These are phyloP conservation scores for Penicillium mononematosum DNA, from an alignment of 495 filamentous ascomycete genomes.

Conservation along the genomic window DNA sequence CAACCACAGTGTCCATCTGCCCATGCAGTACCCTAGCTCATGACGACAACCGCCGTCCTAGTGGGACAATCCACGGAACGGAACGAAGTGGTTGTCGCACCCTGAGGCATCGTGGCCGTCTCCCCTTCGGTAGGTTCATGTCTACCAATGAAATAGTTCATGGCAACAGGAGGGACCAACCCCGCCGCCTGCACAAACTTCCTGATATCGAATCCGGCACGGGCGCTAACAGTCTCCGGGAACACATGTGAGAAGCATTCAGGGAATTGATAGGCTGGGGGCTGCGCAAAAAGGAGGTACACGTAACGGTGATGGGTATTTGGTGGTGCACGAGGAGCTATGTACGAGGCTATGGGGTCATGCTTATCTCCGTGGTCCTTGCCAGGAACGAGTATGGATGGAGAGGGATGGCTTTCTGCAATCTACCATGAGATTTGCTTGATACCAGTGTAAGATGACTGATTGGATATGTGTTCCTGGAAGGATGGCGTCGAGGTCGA, in stretches of 20 bases:
- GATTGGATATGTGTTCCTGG: constrained; percentile 23
- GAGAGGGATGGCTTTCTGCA: constrained; percentile 3
- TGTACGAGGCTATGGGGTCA: constrained; percentile 27
- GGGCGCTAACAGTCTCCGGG: constrained; percentile 21
- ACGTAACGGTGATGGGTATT: constrained; percentile 39
- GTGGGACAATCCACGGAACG: constrained; percentile 16
- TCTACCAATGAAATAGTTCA: constrained; percentile 39
- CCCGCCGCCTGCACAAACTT: constrained; percentile 32
- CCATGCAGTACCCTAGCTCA: not conserved
- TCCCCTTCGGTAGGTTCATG: constrained; percentile 16
- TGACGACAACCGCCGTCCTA: not conserved
- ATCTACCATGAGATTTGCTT: constrained; percentile 24
- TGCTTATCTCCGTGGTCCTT: not conserved
- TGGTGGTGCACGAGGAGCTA: constrained; percentile 36
- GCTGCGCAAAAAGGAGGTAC: constrained; percentile 38
- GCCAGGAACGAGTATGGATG: not conserved
- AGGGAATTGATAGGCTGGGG: constrained; percentile 28
- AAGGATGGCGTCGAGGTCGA: constrained; percentile 39
- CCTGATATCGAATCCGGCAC: constrained; percentile 34
- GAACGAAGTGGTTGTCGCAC: constrained; percentile 30
- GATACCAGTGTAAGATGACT: constrained; percentile 42
- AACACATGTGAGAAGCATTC: constrained; percentile 31
- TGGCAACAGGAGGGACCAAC: constrained; percentile 30
- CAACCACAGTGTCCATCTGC: constrained; percentile 1
- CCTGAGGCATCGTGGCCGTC: constrained; percentile 1